Evolutionary conservation across 1,284 basidiomycete species (phyloP).

Genomic region (Leccinum pachyderme): DNA sequence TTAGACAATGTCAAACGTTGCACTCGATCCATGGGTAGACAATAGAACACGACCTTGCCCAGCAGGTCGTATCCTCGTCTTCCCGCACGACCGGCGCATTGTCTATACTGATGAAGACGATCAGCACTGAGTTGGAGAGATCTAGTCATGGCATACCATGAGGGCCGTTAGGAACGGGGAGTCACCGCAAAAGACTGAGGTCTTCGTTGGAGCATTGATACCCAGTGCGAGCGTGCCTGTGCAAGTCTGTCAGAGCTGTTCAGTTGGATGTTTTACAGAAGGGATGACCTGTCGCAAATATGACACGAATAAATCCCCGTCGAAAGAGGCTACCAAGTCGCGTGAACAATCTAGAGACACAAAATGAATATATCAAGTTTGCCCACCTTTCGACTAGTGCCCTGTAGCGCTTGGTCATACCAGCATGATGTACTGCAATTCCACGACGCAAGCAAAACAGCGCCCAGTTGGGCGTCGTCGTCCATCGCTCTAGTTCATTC

Average conservation of each 20-base stretch:
- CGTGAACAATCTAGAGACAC: background rate
- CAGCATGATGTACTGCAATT: conserved; percentile 67
- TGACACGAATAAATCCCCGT: conserved; percentile 56
- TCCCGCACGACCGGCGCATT: conserved; percentile 69
- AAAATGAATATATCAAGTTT: background rate
- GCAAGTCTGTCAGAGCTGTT: background rate
- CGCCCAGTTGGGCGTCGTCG: conserved; percentile 40
- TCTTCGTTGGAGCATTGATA: conserved; percentile 70
- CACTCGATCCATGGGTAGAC: conserved; percentile 58
- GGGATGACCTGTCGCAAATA: conserved; percentile 59
- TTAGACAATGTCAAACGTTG: conserved; percentile 62
- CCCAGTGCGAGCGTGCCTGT: conserved; percentile 66
- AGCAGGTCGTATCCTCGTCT: conserved; percentile 67
- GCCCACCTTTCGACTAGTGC: conserved; percentile 57
- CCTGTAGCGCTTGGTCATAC: conserved; percentile 64
- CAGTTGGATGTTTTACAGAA: background rate
- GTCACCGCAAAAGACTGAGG: conserved; percentile 66
- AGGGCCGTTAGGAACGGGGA: conserved; percentile 64
- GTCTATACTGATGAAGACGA: conserved; percentile 49
- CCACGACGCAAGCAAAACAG: conserved; percentile 52
- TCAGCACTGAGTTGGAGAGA: conserved; percentile 3
- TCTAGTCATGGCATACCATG: conserved; percentile 40
- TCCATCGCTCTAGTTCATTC: conserved; percentile 38
- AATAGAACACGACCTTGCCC: conserved; percentile 72
- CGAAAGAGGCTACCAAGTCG: conserved; percentile 49